These are phyloP conservation scores for Prunus kanzakura DNA, from an alignment of 306 rosid species.

Conservation along the genomic window DNA sequence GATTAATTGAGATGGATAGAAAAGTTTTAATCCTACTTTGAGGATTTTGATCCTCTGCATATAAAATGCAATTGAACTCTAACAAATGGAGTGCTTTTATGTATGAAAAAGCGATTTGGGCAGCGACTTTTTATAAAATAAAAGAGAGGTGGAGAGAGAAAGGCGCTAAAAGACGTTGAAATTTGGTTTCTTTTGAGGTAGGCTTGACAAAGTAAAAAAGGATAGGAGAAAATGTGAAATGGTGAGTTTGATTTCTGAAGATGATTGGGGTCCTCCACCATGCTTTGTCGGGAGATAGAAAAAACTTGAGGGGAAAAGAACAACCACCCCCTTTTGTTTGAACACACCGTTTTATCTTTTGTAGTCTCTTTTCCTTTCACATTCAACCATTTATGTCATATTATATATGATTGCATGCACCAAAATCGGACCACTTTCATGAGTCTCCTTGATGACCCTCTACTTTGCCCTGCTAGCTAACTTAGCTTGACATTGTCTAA, in stretches of 20 bases:
- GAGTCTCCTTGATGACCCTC: not conserved
- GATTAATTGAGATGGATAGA: not conserved
- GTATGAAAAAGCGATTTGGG: not conserved
- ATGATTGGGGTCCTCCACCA: constrained; percentile 52
- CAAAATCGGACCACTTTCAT: not conserved
- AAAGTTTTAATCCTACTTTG: not conserved
- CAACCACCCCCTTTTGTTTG: not conserved
- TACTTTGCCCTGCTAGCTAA: not conserved
- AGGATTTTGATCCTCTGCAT: not conserved
- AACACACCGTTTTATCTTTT: not conserved
- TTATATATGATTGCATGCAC: not conserved
- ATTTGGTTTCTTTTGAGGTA: constrained; percentile 36
- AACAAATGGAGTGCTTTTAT: not conserved
- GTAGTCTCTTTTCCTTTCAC: not conserved
- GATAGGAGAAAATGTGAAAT: constrained; percentile 18
- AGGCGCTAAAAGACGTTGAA: constrained; percentile 15
- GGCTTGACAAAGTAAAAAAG: constrained; percentile 43
- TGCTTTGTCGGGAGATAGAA: constrained; percentile 52
- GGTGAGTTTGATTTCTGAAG: constrained; percentile 37
- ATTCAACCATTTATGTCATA: not conserved
- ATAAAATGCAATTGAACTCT: not conserved
- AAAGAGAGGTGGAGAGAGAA: constrained; percentile 16
- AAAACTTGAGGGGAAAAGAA: not conserved
- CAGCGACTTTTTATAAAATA: not conserved
- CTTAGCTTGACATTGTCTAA: not conserved